phyloP scores from a whole-genome alignment of 139 green algal genomes.

The Chlamydomonas eustigma region DNA sequence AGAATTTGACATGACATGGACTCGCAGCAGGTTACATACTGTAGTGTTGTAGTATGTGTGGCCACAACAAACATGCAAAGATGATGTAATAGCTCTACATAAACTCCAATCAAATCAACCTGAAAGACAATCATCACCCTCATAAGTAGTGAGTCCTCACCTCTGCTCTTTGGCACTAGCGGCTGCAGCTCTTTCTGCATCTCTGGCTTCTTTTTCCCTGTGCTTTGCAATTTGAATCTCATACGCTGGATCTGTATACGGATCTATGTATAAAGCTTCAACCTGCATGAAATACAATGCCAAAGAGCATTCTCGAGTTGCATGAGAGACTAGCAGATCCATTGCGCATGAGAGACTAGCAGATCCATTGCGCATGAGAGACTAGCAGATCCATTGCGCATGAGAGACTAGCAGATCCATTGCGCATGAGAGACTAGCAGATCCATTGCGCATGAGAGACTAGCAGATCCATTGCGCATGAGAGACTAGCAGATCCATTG shows the following conservation, averaged over 20 bases:
- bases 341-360: too few species aligned
- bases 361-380: too few species aligned
- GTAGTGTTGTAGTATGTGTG: background rate
- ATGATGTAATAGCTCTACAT: background rate
- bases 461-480: too few species aligned
- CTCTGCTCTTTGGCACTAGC: conserved; percentile 9
- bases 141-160: background rate
- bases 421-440: too few species aligned
- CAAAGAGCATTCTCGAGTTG: too few species aligned
- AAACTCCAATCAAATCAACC: background rate
- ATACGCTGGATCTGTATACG: conserved; percentile 16
- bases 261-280: conserved; percentile 11
- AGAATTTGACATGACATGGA: background rate
- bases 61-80: background rate
- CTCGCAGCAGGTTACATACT: background rate
- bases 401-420: too few species aligned
- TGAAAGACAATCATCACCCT: background rate
- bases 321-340: too few species aligned
- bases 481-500: too few species aligned
- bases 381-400: too few species aligned
- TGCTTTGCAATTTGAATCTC: conserved; percentile 15
- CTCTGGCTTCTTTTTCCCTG: conserved; percentile 7
- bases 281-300: conserved; percentile 11
- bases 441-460: too few species aligned
- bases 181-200: conserved; percentile 8